Evolutionary conservation across 2,329 filamentous ascomycete genomes (phyloP), one percentile per base, ranked within the genome.

Genomic region (Calonectria honghensis): DNA sequence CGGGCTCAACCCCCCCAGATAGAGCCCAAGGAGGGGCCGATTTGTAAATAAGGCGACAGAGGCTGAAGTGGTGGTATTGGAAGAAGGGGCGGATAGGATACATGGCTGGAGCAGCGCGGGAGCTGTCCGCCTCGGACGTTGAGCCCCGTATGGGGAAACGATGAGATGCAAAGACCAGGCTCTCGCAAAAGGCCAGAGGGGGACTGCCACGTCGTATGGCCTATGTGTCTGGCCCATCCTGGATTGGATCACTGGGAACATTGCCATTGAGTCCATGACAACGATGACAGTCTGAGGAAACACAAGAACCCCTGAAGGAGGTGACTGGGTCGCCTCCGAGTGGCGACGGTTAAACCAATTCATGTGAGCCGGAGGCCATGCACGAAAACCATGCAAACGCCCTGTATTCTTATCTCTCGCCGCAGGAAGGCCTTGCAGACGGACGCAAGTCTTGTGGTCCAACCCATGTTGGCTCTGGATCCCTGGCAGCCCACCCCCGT

Each of bases 331-430:
- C 32, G 20, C 54, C 65, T 37, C 61, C 54, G 45, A 74, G 71
- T 76, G 70, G 64, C 75, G 66, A 70, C 65, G 73, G 71, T 75
- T 68, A 50, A 68, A 66, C 73, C 68, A 64, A 82, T 83, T 84
- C 83, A 84, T 84, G 83, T 84, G 83, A 84, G 83, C 75, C 72
- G 77, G 72, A 73, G 79, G 75, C 71, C 74, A 84, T 84, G 83
- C 82, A 84, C 76, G 80, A 78, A 76, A 78, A 79, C 41, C 75
- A 81, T 81, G 80, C 79, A 81, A 80, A 78, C 72, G 72, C 73
- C 73, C 73, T 68, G 72, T 77, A 77, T 78, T 76, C 71, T 73
- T 77, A 72, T 79, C 76, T 79, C 68, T 70, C 52, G 66, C 72
- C 68, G 69, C 70, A 72, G 48, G 39, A 70, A 73, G 59, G 68